Percentiles rank a stretch among this genome's conserved stretches.
phyloP scores from a whole-genome alignment of 305 asterid genomes.

The Solanum hybrid region DNA sequence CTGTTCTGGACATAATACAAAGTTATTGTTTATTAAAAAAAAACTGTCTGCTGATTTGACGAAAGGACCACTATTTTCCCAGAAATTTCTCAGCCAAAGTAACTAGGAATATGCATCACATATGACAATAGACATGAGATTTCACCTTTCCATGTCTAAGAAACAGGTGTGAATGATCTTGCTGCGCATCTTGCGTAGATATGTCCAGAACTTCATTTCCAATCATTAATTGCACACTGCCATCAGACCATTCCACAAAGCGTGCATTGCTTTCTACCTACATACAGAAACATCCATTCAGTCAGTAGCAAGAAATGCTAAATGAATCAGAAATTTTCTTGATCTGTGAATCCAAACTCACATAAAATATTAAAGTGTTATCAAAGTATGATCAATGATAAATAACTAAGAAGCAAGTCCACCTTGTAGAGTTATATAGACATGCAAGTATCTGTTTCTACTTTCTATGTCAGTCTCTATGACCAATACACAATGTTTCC shows the following conservation, averaged over 20 bases:
- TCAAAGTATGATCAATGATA: not conserved
- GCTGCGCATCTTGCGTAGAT: constrained; percentile 89
- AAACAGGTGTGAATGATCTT: constrained; percentile 92
- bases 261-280: constrained; percentile 74
- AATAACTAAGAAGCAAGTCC: constrained; percentile 1
- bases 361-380: not conserved
- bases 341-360: not conserved
- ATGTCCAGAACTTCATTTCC: constrained; percentile 99
- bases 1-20: not conserved
- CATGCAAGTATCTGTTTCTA: not conserved
- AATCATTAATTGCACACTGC: constrained; percentile 67
- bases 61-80: not conserved
- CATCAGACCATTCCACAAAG: constrained; percentile 79
- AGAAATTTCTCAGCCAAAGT: not conserved
- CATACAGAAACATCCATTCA: constrained; percentile 4
- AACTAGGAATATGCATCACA: not conserved
- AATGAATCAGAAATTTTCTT: not conserved
- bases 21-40: not conserved
- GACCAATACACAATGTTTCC: not conserved
- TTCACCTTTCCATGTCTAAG: constrained; percentile 85
- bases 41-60: not conserved
- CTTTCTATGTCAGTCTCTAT: not conserved
- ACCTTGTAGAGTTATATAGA: not conserved
- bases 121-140: not conserved
- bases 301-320: not conserved